A percentile compares a stretch with the other conserved stretches of the same genome.
Conservation (phyloP, 169 alveolate species). For the Plasmodium malariae region DNA sequence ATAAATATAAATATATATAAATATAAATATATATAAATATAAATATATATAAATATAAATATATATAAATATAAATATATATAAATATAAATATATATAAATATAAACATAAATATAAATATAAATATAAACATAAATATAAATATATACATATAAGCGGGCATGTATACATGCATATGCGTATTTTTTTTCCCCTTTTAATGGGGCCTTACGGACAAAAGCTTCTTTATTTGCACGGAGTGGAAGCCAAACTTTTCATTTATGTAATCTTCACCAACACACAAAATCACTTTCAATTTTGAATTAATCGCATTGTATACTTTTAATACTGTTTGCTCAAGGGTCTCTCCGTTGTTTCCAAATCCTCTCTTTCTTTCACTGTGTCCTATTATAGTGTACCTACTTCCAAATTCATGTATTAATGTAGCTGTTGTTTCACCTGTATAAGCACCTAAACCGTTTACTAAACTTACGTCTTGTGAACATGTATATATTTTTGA, state of each 20-base stretch:
- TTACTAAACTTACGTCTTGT: constrained; percentile 72
- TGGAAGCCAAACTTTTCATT: not conserved
- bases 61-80: too few relatives aligned
- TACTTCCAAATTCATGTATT: constrained; percentile 54
- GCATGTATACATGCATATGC: not conserved
- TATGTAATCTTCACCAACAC: constrained; percentile 60
- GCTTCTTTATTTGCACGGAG: not conserved
- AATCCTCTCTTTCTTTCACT: constrained; percentile 67
- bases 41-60: too few relatives aligned
- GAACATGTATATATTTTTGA: constrained; percentile 66
- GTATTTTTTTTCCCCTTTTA: not conserved
- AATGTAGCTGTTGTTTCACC: constrained; percentile 86
- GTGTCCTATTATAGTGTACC: constrained; percentile 70
- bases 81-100: too few relatives aligned
- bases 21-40: too few relatives aligned
- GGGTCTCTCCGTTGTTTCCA: constrained; percentile 31
- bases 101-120: too few relatives aligned
- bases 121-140: too few relatives aligned
- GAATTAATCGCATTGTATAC: constrained; percentile 50
- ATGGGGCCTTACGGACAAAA: constrained; percentile 36
- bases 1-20: too few relatives aligned
- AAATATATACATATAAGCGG: too few relatives aligned
- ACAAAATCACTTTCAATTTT: constrained; percentile 49
- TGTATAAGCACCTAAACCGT: constrained; percentile 83
- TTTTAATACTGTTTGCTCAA: constrained; percentile 43